Conservation (phyloP, 306 rosid species). For the Morella rubra region DNA sequence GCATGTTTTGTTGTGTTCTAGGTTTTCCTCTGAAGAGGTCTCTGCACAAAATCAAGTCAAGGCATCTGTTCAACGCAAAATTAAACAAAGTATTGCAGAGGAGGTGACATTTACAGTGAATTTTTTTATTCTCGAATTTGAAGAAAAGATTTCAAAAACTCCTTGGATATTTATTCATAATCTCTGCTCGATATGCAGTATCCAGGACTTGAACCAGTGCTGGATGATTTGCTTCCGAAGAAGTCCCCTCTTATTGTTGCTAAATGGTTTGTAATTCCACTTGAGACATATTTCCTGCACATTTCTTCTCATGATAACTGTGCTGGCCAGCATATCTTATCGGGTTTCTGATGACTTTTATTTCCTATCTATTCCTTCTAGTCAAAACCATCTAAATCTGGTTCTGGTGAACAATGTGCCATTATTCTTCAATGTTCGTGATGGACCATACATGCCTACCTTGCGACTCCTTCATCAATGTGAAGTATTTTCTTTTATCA, state of each 20-base stretch:
- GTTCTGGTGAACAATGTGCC: constrained; percentile 94
- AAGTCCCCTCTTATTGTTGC: constrained; percentile 88
- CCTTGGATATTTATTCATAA: neutral
- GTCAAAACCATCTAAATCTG: constrained; percentile 97
- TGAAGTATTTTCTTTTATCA: constrained; percentile 34
- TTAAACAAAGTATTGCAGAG: constrained; percentile 93
- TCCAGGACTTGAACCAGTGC: constrained; percentile 89
- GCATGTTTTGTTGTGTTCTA: constrained; percentile 25
- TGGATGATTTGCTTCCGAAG: constrained; percentile 97
- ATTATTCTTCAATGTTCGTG: constrained; percentile 87
- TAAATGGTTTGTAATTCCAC: constrained; percentile 62
- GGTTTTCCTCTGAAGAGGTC: constrained; percentile 87
- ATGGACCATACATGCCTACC: constrained; percentile 99
- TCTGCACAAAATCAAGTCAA: constrained; percentile 99
- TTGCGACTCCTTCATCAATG: constrained; percentile 96
- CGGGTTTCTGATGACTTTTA: neutral
- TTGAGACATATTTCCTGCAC: neutral
- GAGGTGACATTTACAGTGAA: constrained; percentile 53
- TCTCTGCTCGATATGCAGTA: constrained; percentile 48
- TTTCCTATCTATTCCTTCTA: constrained; percentile 34
- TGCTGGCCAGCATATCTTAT: neutral
- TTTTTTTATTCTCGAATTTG: neutral
- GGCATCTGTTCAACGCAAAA: constrained; percentile 92
- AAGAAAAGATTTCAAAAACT: neutral
- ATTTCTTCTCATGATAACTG: constrained; percentile 1